A percentile compares a stretch with the other conserved stretches of the same genome.
phyloP scores from a whole-genome alignment of 352 stramenopile genomes.

The Globisporangium solare region DNA sequence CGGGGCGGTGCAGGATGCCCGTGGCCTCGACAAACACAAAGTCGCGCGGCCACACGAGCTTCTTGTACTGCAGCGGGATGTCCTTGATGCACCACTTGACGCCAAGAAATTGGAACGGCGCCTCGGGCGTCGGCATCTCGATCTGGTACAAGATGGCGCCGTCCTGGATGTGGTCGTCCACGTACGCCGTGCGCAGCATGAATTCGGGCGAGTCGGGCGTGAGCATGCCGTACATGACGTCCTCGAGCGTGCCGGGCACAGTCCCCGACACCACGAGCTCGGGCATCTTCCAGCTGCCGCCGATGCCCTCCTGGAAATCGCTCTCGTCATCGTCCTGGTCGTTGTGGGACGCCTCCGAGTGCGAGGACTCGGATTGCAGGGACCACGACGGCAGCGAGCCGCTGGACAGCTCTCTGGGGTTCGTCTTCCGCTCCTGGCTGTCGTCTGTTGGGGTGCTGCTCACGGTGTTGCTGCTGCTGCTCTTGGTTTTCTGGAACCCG shows the following conservation, averaged over 20 bases:
- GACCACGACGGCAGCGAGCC: too few relatives aligned
- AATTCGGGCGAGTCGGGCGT: slow-evolving; percentile 15
- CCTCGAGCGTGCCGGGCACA: slow-evolving; percentile 12
- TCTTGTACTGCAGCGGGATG: slow-evolving; percentile 4
- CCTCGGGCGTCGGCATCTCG: slow-evolving; percentile 6
- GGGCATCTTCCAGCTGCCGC: slow-evolving; percentile 11
- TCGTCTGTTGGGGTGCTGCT: too few relatives aligned
- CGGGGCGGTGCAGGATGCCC: not conserved
- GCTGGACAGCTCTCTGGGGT: too few relatives aligned
- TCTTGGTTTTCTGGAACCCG: too few relatives aligned
- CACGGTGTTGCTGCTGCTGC: too few relatives aligned
- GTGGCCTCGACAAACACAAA: slow-evolving; percentile 17
- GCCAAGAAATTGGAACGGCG: slow-evolving; percentile 18
- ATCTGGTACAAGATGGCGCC: slow-evolving; percentile 11
- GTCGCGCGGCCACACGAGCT: slow-evolving; percentile 11
- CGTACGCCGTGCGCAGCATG: slow-evolving; percentile 16
- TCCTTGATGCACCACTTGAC: slow-evolving; percentile 19
- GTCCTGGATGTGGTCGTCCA: slow-evolving; percentile 15
- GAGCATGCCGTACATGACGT: slow-evolving; percentile 17
- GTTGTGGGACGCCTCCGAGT: too few relatives aligned
- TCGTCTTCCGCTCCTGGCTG: too few relatives aligned
- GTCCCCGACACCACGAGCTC: slow-evolving; percentile 15
- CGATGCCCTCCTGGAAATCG: too few relatives aligned
- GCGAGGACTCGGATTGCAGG: too few relatives aligned
- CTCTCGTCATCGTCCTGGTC: too few relatives aligned